Conservation (phyloP, 2,329 filamentous ascomycete genomes). For the Cucurbitaria berberidis region DNA sequence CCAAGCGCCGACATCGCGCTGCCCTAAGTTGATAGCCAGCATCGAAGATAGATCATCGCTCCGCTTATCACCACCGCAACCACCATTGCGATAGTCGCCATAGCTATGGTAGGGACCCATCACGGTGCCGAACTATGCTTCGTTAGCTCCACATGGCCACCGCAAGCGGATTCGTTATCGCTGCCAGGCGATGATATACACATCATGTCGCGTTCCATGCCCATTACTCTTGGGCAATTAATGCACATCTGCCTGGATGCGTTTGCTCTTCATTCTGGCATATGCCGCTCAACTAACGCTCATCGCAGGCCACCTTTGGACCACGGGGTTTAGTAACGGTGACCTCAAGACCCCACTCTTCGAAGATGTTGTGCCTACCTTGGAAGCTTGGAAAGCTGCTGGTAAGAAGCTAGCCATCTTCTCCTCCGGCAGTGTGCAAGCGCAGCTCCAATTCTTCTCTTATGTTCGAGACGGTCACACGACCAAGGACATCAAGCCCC, state of each 20-base stretch:
- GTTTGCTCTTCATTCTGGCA: not conserved
- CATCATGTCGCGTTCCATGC: slow-evolving; percentile 14
- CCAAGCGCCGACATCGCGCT: slow-evolving; percentile 28
- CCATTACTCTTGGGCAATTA: slow-evolving; percentile 5
- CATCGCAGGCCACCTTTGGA: slow-evolving; percentile 70
- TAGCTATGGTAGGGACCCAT: slow-evolving; percentile 23
- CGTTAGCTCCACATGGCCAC: slow-evolving; percentile 10
- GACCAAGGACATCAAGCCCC: slow-evolving; percentile 51
- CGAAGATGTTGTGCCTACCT: slow-evolving; percentile 70
- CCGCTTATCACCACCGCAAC: slow-evolving; percentile 23
- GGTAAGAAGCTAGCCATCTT: slow-evolving; percentile 73
- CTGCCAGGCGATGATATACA: slow-evolving; percentile 11
- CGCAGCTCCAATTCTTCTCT: slow-evolving; percentile 79
- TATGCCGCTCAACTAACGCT: slow-evolving; percentile 28
- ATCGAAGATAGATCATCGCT: slow-evolving; percentile 27
- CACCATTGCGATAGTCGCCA: slow-evolving; percentile 35
- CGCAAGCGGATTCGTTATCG: slow-evolving; percentile 1
- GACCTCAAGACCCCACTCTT: slow-evolving; percentile 76
- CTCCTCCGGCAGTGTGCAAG: slow-evolving; percentile 79
- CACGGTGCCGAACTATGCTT: slow-evolving; percentile 15
- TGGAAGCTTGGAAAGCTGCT: slow-evolving; percentile 64
- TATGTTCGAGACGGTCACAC: slow-evolving; percentile 54
- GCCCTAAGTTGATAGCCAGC: slow-evolving; percentile 21
- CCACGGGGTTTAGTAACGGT: slow-evolving; percentile 73
- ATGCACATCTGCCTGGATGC: slow-evolving; percentile 4